phyloP scores from a whole-genome alignment of 352 stramenopile genomes.

The Globisporangium barbulae region DNA sequence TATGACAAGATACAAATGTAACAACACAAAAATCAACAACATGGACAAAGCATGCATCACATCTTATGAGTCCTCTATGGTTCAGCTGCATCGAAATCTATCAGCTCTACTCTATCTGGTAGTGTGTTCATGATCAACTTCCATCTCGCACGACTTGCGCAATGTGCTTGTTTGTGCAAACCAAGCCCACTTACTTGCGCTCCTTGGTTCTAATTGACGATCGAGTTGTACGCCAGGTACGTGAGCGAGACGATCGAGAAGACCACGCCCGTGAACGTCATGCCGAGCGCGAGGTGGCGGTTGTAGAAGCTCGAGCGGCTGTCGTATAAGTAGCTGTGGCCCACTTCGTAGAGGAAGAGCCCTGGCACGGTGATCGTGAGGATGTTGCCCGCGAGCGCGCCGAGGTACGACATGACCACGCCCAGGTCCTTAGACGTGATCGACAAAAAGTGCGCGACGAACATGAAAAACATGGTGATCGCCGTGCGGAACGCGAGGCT shows the following conservation, averaged over 20 bases:
- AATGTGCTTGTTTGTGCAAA: neutral
- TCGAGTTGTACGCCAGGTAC: constrained; percentile 62
- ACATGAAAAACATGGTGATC: constrained; percentile 70
- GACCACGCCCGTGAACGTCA: constrained; percentile 44
- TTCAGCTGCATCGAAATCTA: neutral
- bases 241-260: constrained; percentile 66
- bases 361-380: constrained; percentile 69
- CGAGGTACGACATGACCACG: constrained; percentile 76
- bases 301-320: constrained; percentile 45
- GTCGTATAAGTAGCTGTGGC: constrained; percentile 50
- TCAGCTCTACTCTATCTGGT: constrained; percentile 6
- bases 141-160: neutral
- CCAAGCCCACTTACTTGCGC: neutral
- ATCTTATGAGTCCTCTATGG: neutral
- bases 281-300: constrained; percentile 42
- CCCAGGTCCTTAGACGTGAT: constrained; percentile 61
- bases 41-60: neutral
- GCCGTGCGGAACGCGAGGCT: constrained; percentile 61
- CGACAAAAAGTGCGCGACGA: constrained; percentile 57
- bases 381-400: constrained; percentile 66
- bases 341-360: constrained; percentile 74
- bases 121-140: neutral
- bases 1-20: neutral
- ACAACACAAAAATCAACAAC: neutral
- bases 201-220: constrained; percentile 23